Base-by-base conservation (phyloP, 257 asterid genomes). In the Rubia yunnanensis region DNA sequence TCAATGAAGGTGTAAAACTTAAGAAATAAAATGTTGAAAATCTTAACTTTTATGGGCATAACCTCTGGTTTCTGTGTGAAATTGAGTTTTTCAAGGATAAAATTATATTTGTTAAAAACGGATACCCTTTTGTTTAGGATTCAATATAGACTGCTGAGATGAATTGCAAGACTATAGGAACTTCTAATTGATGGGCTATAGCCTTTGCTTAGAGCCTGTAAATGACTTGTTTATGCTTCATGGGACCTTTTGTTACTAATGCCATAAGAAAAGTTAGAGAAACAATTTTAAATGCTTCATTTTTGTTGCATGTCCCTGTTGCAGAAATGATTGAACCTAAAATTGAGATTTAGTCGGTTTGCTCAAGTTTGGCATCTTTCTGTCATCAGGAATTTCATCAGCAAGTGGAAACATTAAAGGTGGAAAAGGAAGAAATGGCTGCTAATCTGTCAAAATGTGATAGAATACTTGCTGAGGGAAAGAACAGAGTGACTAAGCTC, bases 401-500 rank as follows among this genome's bases (percentile, higher is more conserved):
- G 34, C 82, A 83, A 76, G 83, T 76, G 38, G 92, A 86, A 67
- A 73, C 73, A 32, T 77, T 79, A 50, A 81, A 72, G 78, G 78
- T 73, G 78, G 98, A 85, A 81, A 86, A 90, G 74, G 95, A 85
- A 70, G 92, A 88, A 66, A 72, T 86, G 38, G 41, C 78, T 27
- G 80, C 73, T 63, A 82, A 77, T 71, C 83, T 90, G 78, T 86
- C 88, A 44, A 85, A 86, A 56, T 76, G 75, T 65, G 99, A 94
- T 67, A 77, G 81, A 73, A 75, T 60, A 65, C 70, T 86, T 74
- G 81, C 76, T 67, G 98, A 86, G 48, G 89, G 95, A 53, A 88
- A 82, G 80, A 85, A 60, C 73, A 82, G 96, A 77, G 84, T 85
- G 38, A 79, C 82, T 77, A 94, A 90, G 80, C 84, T 90, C 32